These are phyloP conservation scores for Actinidia arguta DNA, from an alignment of 179 eudicot species.

Conservation along the genomic window DNA sequence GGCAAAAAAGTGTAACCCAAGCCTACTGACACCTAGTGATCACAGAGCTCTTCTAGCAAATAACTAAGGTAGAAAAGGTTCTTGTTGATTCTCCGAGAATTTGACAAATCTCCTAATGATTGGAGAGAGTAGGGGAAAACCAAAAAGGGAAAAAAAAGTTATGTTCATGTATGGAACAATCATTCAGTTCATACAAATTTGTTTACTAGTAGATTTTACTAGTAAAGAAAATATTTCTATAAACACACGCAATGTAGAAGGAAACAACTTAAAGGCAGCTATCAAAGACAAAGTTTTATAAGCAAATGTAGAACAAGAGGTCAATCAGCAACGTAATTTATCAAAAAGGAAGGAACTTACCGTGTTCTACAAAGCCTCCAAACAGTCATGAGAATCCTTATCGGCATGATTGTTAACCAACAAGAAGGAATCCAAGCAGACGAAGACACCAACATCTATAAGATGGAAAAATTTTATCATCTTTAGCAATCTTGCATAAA, in stretches of 20 bases:
- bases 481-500: background rate
- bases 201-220: background rate
- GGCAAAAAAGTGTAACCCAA: background rate
- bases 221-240: background rate
- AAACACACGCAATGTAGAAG: background rate
- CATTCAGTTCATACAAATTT: background rate
- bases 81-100: background rate
- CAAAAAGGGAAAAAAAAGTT: no score
- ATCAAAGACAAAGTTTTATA: background rate
- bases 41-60: background rate
- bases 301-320: background rate
- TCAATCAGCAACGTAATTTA: background rate
- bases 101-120: background rate
- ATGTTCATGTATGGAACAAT: background rate
- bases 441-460: conserved; percentile 88
- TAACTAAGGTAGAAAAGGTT: background rate
- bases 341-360: conserved; percentile 44
- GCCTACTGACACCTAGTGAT: background rate
- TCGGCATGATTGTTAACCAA: conserved; percentile 96
- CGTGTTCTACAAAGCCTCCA: conserved; percentile 69
- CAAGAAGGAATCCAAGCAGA: conserved; percentile 91
- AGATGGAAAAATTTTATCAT: conserved; percentile 68
- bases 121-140: background rate
- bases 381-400: conserved; percentile 55
- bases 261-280: background rate